These are phyloP conservation scores for Aspergillus hancockii DNA, from an alignment of 495 filamentous ascomycete genomes.

Conservation along the genomic window DNA sequence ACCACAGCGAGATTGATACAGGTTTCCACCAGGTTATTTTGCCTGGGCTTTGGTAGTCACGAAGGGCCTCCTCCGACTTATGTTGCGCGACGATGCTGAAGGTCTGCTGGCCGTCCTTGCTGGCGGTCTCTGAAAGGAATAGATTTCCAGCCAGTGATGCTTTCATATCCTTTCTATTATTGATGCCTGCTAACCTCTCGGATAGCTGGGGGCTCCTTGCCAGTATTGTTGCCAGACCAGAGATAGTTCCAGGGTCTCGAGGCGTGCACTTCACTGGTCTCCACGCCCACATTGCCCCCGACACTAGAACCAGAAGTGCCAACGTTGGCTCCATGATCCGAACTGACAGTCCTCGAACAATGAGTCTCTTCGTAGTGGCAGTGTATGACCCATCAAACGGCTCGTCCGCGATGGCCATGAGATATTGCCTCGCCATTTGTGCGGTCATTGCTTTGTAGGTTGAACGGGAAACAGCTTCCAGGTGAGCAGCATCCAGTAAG, in stretches of 20 bases:
- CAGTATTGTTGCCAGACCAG: slow-evolving; percentile 18
- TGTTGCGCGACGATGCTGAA: neutral
- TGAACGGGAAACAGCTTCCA: neutral
- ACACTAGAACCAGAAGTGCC: slow-evolving; percentile 6
- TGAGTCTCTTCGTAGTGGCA: neutral
- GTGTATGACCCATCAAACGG: slow-evolving; percentile 3
- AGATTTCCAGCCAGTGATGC: neutral
- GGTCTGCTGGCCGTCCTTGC: neutral
- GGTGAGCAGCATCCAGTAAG: slow-evolving; percentile 1
- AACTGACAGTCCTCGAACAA: slow-evolving; percentile 12
- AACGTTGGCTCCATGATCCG: slow-evolving; percentile 13
- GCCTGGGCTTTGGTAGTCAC: neutral
- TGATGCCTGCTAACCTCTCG: neutral
- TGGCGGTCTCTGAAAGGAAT: neutral
- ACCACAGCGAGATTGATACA: slow-evolving; percentile 6
- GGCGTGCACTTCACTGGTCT: slow-evolving; percentile 13
- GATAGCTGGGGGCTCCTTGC: slow-evolving; percentile 13
- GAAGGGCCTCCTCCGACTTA: neutral
- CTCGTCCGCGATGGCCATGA: neutral
- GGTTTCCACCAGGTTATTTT: slow-evolving; percentile 14
- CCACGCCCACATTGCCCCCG: neutral
- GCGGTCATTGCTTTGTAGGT: neutral
- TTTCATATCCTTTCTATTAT: slow-evolving; percentile 11
- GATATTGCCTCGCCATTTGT: slow-evolving; percentile 5
- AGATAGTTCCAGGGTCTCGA: slow-evolving; percentile 18